phyloP scores from a whole-genome alignment of 176 grass and related monocot genomes.

The Ananas comosus region DNA sequence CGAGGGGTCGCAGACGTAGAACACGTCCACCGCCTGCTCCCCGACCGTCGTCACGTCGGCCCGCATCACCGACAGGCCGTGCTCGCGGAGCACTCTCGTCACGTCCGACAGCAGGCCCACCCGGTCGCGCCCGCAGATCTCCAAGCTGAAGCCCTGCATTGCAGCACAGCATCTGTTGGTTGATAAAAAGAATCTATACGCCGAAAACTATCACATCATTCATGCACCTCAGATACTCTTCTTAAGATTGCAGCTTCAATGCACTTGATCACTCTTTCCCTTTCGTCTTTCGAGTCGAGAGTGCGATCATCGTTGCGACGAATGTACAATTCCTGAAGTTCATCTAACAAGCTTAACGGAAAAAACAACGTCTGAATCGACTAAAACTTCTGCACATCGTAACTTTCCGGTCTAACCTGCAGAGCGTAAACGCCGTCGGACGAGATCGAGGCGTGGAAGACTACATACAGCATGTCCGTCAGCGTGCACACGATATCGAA shows the following conservation, averaged over 20 bases:
- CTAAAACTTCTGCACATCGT: background rate
- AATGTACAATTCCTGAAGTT: conserved; percentile 72
- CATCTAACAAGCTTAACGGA: background rate
- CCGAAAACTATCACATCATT: background rate
- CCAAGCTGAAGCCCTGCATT: conserved; percentile 72
- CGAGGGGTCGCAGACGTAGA: conserved; percentile 63
- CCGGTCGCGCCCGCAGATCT: conserved; percentile 78
- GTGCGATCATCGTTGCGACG: conserved; percentile 70
- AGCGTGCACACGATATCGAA: conserved; percentile 98
- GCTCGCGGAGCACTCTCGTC: conserved; percentile 61
- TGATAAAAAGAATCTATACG: conserved; percentile 3
- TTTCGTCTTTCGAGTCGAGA: conserved; percentile 53
- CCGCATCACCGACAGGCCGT: conserved; percentile 53
- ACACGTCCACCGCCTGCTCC: conserved; percentile 56
- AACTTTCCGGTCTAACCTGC: conserved; percentile 34
- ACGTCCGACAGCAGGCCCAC: conserved; percentile 80
- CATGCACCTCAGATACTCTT: conserved; percentile 76
- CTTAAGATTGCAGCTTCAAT: conserved; percentile 87
- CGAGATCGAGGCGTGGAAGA: conserved; percentile 77
- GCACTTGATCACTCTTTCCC: conserved; percentile 70
- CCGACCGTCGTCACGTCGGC: conserved; percentile 63
- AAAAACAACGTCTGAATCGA: background rate
- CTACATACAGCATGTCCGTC: conserved; percentile 91
- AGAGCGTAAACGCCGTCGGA: conserved; percentile 63
- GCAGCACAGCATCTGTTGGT: background rate